Percentiles rank a stretch among this genome's conserved stretches.
These are phyloP conservation scores for Erysimum cheiri DNA, from an alignment of 441 rosid genomes.

Conservation along the genomic window DNA sequence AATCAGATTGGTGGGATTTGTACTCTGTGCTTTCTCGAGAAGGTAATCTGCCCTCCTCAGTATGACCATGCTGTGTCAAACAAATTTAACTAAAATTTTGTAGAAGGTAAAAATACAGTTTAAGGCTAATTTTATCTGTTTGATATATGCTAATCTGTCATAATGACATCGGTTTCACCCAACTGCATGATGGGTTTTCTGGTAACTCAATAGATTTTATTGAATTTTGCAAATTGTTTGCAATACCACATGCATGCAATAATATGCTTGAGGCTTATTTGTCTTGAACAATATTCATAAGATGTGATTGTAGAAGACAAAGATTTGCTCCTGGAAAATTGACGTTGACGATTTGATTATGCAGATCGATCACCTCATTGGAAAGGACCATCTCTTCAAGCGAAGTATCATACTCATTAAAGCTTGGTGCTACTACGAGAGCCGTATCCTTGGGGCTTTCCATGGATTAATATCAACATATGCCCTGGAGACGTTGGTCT, in stretches of 20 bases:
- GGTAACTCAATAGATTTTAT: conserved; percentile 2
- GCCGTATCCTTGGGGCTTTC: conserved; percentile 94
- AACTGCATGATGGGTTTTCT: conserved; percentile 3
- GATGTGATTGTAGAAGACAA: conserved; percentile 1
- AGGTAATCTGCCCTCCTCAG: conserved; percentile 56
- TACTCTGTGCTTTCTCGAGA: conserved; percentile 88
- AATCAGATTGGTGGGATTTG: conserved; percentile 90
- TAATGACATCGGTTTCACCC: conserved; percentile 4
- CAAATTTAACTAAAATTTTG: conserved; percentile 19
- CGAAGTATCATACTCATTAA: conserved; percentile 85
- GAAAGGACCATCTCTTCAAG: conserved; percentile 85
- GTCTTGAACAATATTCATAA: not conserved
- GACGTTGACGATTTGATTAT: conserved; percentile 23
- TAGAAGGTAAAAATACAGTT: conserved; percentile 14
- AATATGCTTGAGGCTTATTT: conserved; percentile 17
- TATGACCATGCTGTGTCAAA: conserved; percentile 33
- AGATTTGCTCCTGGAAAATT: conserved; percentile 32
- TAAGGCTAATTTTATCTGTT: conserved; percentile 6
- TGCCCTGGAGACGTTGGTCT: conserved; percentile 89
- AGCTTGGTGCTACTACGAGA: conserved; percentile 97
- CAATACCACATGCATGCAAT: not conserved
- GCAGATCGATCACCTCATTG: conserved; percentile 77
- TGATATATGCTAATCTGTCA: conserved; percentile 1
- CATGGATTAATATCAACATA: conserved; percentile 91
- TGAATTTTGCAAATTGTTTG: conserved; percentile 15